These are phyloP conservation scores for Urtica urens DNA, from an alignment of 306 rosid genomes.

Conservation along the genomic window DNA sequence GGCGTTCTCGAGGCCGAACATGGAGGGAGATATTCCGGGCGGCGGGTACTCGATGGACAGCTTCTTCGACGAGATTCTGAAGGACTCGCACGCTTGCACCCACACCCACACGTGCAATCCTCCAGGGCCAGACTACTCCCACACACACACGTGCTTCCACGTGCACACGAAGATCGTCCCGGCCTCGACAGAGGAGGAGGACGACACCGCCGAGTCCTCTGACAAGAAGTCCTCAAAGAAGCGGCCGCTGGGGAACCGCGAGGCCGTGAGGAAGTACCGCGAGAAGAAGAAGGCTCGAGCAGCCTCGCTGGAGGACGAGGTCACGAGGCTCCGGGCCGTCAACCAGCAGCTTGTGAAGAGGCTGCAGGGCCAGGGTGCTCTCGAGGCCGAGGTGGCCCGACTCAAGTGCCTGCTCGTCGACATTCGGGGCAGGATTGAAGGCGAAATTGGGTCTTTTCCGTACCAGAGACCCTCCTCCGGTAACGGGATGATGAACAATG, in stretches of 20 bases:
- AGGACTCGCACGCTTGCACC: conserved; percentile 76
- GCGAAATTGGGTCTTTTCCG: conserved; percentile 86
- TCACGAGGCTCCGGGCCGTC: conserved; percentile 53
- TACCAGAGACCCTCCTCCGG: conserved; percentile 58
- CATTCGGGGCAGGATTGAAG: conserved; percentile 92
- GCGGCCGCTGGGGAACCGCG: conserved; percentile 65
- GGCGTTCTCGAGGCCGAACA: conserved; percentile 50
- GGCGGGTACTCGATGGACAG: conserved; percentile 82
- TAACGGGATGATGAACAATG: conserved; percentile 20
- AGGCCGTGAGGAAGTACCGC: conserved; percentile 89
- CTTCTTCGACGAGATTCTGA: conserved; percentile 64
- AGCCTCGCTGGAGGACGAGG: conserved; percentile 89
- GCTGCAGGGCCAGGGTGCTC: conserved; percentile 74
- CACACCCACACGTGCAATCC: conserved; percentile 99
- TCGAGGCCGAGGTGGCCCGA: conserved; percentile 86
- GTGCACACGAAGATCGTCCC: conserved; percentile 84
- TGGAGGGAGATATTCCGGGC: conserved; percentile 49
- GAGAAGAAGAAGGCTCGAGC: conserved; percentile 94
- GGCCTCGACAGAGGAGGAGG: conserved; percentile 48
- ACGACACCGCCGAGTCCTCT: conserved; percentile 65
- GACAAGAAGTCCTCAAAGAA: conserved; percentile 57
- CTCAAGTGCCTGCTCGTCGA: conserved; percentile 96
- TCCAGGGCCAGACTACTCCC: conserved; percentile 84
- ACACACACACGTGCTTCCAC: conserved; percentile 91
- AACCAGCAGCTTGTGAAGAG: conserved; percentile 83